Evolutionary conservation across 441 rosid species (phyloP).

Genomic region (Aquilaria agallochum): DNA sequence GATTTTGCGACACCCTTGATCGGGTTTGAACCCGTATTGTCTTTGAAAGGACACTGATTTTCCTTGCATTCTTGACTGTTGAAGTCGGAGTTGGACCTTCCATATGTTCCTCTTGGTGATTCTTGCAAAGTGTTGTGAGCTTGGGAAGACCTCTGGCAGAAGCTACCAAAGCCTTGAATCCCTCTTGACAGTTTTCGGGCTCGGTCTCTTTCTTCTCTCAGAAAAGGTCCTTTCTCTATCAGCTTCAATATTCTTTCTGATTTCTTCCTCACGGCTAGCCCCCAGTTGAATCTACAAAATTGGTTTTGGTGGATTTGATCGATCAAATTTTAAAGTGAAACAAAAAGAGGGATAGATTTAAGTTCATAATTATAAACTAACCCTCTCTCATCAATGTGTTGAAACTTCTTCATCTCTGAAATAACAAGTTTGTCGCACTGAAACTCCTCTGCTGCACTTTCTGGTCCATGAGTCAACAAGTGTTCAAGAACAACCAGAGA

Average conservation of each 20-base stretch:
- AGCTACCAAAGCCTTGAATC: slow-evolving; percentile 89
- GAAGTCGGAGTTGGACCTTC: slow-evolving; percentile 57
- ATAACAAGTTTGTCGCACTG: slow-evolving; percentile 54
- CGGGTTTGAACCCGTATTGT: slow-evolving; percentile 4
- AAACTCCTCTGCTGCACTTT: slow-evolving; percentile 77
- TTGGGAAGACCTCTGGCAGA: slow-evolving; percentile 38
- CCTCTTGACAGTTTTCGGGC: slow-evolving; percentile 81
- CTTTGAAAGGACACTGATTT: slow-evolving; percentile 18
- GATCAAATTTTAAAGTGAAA: slow-evolving; percentile 1
- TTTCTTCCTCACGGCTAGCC: slow-evolving; percentile 75
- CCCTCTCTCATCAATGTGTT: slow-evolving; percentile 86
- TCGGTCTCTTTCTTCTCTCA: slow-evolving; percentile 70
- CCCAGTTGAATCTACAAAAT: slow-evolving; percentile 84
- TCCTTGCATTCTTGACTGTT: slow-evolving; percentile 33
- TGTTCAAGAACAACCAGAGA: slow-evolving; percentile 72
- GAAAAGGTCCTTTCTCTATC: slow-evolving; percentile 58
- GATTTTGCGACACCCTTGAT: slow-evolving; percentile 14
- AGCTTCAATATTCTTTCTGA: slow-evolving; percentile 61
- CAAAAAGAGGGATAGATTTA: not conserved
- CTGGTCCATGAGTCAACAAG: slow-evolving; percentile 92
- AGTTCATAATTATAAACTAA: slow-evolving; percentile 15
- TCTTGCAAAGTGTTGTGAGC: slow-evolving; percentile 34
- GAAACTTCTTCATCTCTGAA: slow-evolving; percentile 50
- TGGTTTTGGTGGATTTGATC: too few relatives aligned
- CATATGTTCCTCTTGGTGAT: slow-evolving; percentile 25